A percentile compares a stretch with the other conserved stretches of the same genome.
These are phyloP conservation scores for grape (Vitis vinifera) DNA, from an alignment of 164 flowering plant genomes.

Conservation along the genomic window DNA sequence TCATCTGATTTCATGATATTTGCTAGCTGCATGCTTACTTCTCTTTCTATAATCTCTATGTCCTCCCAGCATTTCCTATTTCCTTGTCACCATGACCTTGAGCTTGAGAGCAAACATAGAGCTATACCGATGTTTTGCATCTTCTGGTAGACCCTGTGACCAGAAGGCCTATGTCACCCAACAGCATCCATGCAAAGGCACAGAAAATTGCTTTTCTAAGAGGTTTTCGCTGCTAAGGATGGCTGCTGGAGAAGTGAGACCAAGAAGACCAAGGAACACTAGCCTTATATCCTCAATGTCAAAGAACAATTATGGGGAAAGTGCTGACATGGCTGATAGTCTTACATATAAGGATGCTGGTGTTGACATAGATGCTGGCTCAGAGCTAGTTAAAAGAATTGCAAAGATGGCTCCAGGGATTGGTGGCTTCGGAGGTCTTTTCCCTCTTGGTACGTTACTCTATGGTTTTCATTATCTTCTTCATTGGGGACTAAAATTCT, in stretches of 20 bases:
- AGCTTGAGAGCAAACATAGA: constrained; percentile 25
- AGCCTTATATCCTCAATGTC: constrained; percentile 12
- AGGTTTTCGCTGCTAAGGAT: constrained; percentile 3
- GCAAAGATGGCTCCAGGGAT: constrained; percentile 94
- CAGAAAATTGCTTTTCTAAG: neutral
- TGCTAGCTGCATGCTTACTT: too few species aligned
- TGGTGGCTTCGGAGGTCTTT: constrained; percentile 96
- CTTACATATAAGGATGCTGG: constrained; percentile 91
- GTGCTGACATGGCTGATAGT: constrained; percentile 17
- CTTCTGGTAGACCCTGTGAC: neutral
- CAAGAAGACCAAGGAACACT: neutral
- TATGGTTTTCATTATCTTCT: neutral
- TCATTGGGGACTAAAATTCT: too few species aligned
- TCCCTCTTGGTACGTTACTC: constrained; percentile 61
- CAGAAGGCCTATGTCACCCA: constrained; percentile 1
- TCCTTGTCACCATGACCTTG: constrained; percentile 16
- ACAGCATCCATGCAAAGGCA: constrained; percentile 2
- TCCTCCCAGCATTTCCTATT: neutral
- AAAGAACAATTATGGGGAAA: constrained; percentile 2
- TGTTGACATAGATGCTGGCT: constrained; percentile 94
- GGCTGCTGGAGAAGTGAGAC: neutral
- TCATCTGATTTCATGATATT: too few species aligned
- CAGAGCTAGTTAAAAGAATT: constrained; percentile 86
- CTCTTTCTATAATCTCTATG: neutral
- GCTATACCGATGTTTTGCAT: constrained; percentile 14